Evolutionary conservation across 176 grass and related monocot species (phyloP), one percentile per base, ranked within the genome.

Genomic region (Cocos nucifera): DNA sequence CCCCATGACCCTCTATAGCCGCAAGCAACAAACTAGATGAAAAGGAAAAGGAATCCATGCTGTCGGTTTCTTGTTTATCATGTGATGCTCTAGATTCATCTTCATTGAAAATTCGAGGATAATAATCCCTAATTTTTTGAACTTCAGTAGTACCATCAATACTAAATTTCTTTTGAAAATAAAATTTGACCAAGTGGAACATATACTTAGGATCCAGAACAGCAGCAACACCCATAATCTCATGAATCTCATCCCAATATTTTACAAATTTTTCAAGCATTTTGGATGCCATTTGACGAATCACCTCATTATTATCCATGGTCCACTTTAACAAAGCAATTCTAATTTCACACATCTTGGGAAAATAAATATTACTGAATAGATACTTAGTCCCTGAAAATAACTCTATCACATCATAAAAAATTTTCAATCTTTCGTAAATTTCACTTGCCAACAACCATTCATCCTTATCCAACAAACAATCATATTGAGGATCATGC

Each of bases 261-360:
- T 60, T 32, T 1, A 27, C 9, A 17, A 60, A 53, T 50, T 53
- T 35, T 23, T 17, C 35, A 16, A 27, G 32, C 17, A 28, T 22
- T 22, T 22, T 22, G 22, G 22, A 22, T 22, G 22, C 22, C 22
- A 22, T 22, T 22, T 22, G 22, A 22, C 22, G 2, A 22, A 22
- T 22, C 22, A 22, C 22, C 22, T 22, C 22, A 22, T 22, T 22
- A 22, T 22, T 22, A 22, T 22, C 22, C 2, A 28, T 16, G 25
- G 14, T 17, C 67, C 62, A 80, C 50, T 55, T 62, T 9, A 4
- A 21, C 22, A 80, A 64, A 28, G 55, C 22, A 3, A 69, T 19
- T 6, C 49, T 27, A 35, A 81, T 75, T 28, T 54, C 66, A 71
- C 20, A 52, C 3, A 75, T n/a, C 19, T 56, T 69, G 7, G 64